phyloP scores from a whole-genome alignment of 495 filamentous ascomycete species.

The Jackrogersella minutella region DNA sequence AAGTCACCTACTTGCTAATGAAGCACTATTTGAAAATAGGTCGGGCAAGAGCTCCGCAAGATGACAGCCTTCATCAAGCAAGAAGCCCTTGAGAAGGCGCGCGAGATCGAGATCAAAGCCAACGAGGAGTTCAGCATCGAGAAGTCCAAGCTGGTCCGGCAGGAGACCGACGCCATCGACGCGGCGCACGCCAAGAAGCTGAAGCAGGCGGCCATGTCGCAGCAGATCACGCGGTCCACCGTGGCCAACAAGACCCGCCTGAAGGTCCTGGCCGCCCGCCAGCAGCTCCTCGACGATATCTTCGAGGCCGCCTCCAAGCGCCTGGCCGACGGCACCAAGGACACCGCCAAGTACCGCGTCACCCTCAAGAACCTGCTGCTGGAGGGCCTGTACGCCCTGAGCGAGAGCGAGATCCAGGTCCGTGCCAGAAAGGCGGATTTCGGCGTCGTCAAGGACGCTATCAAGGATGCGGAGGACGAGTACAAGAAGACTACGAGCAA shows the following conservation, averaged over 20 bases:
- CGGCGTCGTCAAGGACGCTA: slow-evolving; percentile 74
- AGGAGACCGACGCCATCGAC: slow-evolving; percentile 94
- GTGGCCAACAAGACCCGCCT: slow-evolving; percentile 94
- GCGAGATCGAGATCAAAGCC: slow-evolving; percentile 96
- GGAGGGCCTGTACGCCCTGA: slow-evolving; percentile 88
- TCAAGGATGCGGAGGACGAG: slow-evolving; percentile 75
- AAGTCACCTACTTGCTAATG: too few species aligned
- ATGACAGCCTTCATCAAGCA: slow-evolving; percentile 99
- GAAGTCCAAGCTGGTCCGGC: slow-evolving; percentile 95
- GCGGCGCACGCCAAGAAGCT: slow-evolving; percentile 93
- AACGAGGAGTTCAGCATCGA: slow-evolving; percentile 98
- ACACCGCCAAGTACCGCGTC: slow-evolving; percentile 74
- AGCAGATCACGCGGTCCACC: slow-evolving; percentile 95
- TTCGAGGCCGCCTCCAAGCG: slow-evolving; percentile 79
- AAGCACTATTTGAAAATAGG: slow-evolving; percentile 68
- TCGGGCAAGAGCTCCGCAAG: slow-evolving; percentile 95
- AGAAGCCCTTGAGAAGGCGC: slow-evolving; percentile 95
- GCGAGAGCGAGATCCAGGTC: slow-evolving; percentile 77
- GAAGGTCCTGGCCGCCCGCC: slow-evolving; percentile 81
- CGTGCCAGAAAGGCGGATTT: slow-evolving; percentile 82
- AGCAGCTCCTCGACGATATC: slow-evolving; percentile 90
- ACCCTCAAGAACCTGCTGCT: slow-evolving; percentile 82
- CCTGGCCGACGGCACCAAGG: slow-evolving; percentile 69
- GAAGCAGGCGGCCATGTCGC: slow-evolving; percentile 94
- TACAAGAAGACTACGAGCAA: slow-evolving; percentile 80